These are phyloP conservation scores for Trichoderma koningii DNA, from an alignment of 2,329 filamentous ascomycete genomes.

Conservation along the genomic window DNA sequence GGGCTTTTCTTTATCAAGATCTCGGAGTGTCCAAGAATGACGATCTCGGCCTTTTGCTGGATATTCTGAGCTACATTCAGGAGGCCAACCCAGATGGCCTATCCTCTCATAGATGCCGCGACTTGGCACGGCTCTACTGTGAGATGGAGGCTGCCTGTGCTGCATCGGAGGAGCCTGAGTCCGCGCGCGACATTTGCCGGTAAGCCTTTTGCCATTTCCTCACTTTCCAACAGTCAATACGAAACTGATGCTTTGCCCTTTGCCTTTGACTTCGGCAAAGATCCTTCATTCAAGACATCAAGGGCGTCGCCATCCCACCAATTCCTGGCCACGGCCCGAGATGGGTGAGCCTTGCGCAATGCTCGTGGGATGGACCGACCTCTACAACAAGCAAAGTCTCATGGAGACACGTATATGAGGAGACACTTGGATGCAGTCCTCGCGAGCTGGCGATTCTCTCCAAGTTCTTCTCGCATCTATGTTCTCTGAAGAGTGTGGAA, in stretches of 20 bases:
- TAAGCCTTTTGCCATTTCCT: not conserved
- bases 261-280: not conserved
- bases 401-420: constrained; percentile 13
- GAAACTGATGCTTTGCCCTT: not conserved
- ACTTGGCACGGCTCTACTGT: constrained; percentile 22
- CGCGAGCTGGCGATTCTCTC: constrained; percentile 6
- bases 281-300: constrained; percentile 24
- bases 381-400: constrained; percentile 17
- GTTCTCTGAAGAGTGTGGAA: too few relatives aligned
- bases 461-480: not conserved
- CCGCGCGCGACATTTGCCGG: constrained; percentile 24
- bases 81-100: constrained; percentile 24
- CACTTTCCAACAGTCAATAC: not conserved
- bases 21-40: constrained; percentile 25
- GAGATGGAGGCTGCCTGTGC: constrained; percentile 23
- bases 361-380: constrained; percentile 16
- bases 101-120: constrained; percentile 12
- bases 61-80: constrained; percentile 26
- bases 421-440: not conserved
- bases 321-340: not conserved
- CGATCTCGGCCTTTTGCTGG: constrained; percentile 25
- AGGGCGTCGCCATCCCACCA: constrained; percentile 20
- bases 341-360: constrained; percentile 16
- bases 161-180: constrained; percentile 18
- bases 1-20: constrained; percentile 25